Evolutionary conservation across 805 yeast genomes (phyloP).

Genomic region (Candida glaebosa): DNA sequence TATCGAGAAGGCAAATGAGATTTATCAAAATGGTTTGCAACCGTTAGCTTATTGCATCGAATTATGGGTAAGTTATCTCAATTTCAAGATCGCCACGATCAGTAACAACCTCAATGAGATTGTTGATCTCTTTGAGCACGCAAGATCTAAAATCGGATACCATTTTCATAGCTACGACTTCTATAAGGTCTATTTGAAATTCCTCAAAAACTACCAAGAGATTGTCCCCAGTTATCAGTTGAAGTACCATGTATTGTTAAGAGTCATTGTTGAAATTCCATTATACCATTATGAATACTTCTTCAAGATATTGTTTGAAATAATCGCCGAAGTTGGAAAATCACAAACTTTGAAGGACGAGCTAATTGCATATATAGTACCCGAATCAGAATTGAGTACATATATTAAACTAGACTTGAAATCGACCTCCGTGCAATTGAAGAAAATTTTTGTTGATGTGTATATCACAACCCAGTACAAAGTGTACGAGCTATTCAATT

Average conservation of each 20-base stretch:
- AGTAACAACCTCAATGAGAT: constrained; percentile 27
- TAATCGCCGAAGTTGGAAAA: constrained; percentile 7
- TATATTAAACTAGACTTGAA: constrained; percentile 20
- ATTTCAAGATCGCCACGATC: constrained; percentile 34
- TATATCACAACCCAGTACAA: constrained; percentile 55
- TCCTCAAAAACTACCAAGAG: constrained; percentile 33
- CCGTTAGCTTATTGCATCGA: constrained; percentile 43
- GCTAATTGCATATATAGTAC: constrained; percentile 10
- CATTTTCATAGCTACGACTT: constrained; percentile 51
- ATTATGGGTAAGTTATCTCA: constrained; percentile 50
- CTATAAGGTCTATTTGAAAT: constrained; percentile 47
- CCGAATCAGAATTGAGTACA: constrained; percentile 13
- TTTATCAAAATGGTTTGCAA: constrained; percentile 39
- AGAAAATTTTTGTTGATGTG: constrained; percentile 48
- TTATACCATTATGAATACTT: constrained; percentile 50
- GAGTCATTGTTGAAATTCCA: constrained; percentile 54
- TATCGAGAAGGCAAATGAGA: constrained; percentile 29
- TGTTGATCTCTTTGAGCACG: constrained; percentile 39
- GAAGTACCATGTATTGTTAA: constrained; percentile 40
- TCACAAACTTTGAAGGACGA: constrained; percentile 9
- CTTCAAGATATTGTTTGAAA: constrained; percentile 32
- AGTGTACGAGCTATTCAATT: constrained; percentile 46
- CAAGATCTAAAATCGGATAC: constrained; percentile 47
- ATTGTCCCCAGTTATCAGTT: constrained; percentile 21
- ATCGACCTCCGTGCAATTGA: constrained; percentile 32